These are phyloP conservation scores for Rutstroemia sp. DNA, from an alignment of 2,329 filamentous ascomycete genomes.

Conservation along the genomic window DNA sequence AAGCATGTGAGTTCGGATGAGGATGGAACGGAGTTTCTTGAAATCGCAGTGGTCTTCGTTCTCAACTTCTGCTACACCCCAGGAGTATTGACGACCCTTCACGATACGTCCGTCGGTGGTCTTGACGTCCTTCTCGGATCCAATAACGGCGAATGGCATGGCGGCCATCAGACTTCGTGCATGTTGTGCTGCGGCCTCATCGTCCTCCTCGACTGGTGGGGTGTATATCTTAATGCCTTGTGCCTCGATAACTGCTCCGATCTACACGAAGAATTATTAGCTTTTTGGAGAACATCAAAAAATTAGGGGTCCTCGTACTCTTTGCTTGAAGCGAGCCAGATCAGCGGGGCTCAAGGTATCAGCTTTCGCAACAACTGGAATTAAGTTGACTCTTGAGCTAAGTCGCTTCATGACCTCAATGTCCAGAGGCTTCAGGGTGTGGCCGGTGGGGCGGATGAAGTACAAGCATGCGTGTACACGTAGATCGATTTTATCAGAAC, in stretches of 20 bases:
- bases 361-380: conserved; percentile 97
- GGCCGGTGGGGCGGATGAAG: conserved; percentile 97
- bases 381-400: conserved; percentile 95
- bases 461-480: conserved; percentile 97
- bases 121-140: conserved; percentile 98
- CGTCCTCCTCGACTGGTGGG: conserved; percentile 95
- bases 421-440: conserved; percentile 96
- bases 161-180: conserved; percentile 90
- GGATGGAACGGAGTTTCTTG: conserved; percentile 98
- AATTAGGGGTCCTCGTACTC: conserved; percentile 49
- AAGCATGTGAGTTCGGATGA: conserved; percentile 99
- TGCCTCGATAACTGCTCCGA: conserved; percentile 90
- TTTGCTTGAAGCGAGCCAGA: conserved; percentile 88
- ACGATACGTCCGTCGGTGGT: conserved; percentile 92
- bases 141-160: conserved; percentile 98
- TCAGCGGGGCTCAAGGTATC: conserved; percentile 93
- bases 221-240: conserved; percentile 99
- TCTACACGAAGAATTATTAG: conserved; percentile 45
- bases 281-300: conserved; percentile 6
- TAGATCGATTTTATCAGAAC: conserved; percentile 97
- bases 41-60: conserved; percentile 99
- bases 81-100: conserved; percentile 98
- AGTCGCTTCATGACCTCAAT: conserved; percentile 99
- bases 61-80: conserved; percentile 98
- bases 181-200: conserved; percentile 91